These are phyloP conservation scores for Diaporthe citri DNA, from an alignment of 2,329 filamentous ascomycete genomes.

Conservation along the genomic window DNA sequence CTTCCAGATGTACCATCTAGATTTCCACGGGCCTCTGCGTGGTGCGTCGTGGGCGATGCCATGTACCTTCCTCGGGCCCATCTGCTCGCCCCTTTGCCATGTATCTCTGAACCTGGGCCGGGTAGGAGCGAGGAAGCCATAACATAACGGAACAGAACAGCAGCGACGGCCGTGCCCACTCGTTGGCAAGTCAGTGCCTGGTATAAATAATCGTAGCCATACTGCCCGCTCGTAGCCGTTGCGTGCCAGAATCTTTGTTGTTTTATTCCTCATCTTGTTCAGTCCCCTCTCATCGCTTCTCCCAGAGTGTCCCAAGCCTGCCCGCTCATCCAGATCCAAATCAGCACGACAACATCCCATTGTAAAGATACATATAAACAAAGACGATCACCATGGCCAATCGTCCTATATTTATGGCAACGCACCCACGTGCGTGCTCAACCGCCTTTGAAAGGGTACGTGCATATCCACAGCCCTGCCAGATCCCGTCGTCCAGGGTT, in stretches of 20 bases:
- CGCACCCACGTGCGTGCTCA: constrained; percentile 94
- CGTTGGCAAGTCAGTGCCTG: constrained; percentile 21
- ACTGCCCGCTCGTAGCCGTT: constrained; percentile 19
- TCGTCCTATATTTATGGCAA: constrained; percentile 91
- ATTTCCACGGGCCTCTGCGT: constrained; percentile 4
- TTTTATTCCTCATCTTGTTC: background rate
- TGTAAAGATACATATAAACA: constrained; percentile 6
- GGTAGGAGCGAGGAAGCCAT: constrained; percentile 6
- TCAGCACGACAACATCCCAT: background rate
- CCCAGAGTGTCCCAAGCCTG: constrained; percentile 3
- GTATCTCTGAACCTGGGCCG: constrained; percentile 1
- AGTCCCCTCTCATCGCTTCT: background rate
- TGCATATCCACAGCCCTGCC: constrained; percentile 41
- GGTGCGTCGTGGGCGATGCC: background rate
- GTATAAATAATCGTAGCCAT: constrained; percentile 39
- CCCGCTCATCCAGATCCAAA: background rate
- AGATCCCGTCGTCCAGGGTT: constrained; percentile 28
- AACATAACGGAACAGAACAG: constrained; percentile 4
- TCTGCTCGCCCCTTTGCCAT: constrained; percentile 3
- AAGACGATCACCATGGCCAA: constrained; percentile 69
- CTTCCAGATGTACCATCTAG: background rate
- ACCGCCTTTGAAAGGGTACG: constrained; percentile 95
- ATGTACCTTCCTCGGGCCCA: constrained; percentile 8
- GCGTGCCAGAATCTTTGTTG: constrained; percentile 13
- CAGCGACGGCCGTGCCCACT: constrained; percentile 31